Percentiles rank a stretch among this genome's conserved stretches.
These are phyloP conservation scores for Podosphaera xanthii DNA, from an alignment of 2,329 filamentous ascomycete species.

Conservation along the genomic window DNA sequence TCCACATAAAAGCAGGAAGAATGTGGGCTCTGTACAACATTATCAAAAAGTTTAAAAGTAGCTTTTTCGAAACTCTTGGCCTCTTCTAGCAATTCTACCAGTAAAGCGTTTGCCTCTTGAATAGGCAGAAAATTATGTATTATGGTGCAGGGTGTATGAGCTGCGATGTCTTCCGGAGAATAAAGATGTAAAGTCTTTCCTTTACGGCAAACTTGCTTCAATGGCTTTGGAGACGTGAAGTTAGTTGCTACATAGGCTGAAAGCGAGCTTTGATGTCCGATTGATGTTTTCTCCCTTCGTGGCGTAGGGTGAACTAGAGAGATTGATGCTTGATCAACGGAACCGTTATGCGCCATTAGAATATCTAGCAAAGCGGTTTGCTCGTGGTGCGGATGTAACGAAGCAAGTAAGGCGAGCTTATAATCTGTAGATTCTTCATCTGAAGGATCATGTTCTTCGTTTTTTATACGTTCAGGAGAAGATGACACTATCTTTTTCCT, in stretches of 20 bases:
- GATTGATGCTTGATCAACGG: constrained; percentile 39
- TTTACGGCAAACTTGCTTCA: constrained; percentile 41
- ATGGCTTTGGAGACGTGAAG: constrained; percentile 4
- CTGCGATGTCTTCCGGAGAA: constrained; percentile 56
- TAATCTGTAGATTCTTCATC: constrained; percentile 63
- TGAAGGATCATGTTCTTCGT: not conserved
- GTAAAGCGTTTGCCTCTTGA: constrained; percentile 47
- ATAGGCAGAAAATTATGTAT: constrained; percentile 71
- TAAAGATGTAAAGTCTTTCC: constrained; percentile 71
- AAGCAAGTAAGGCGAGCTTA: constrained; percentile 66
- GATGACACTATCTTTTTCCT: not conserved
- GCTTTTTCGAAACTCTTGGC: constrained; percentile 44
- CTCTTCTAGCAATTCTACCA: constrained; percentile 56
- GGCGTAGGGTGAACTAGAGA: constrained; percentile 22
- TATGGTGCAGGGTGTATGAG: constrained; percentile 73
- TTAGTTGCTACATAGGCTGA: constrained; percentile 21
- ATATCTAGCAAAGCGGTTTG: constrained; percentile 54
- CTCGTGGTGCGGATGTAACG: constrained; percentile 41
- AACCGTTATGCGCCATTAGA: constrained; percentile 56
- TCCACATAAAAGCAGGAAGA: constrained; percentile 69
- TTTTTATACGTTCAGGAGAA: not conserved
- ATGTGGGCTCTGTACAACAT: constrained; percentile 65
- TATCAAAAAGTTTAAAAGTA: constrained; percentile 73
- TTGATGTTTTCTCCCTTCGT: constrained; percentile 11
- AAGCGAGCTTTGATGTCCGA: constrained; percentile 41